Evolutionary conservation across 2,329 filamentous ascomycete genomes (phyloP), one percentile per base, ranked within the genome.

Genomic region (Aurifilum marmelostoma): DNA sequence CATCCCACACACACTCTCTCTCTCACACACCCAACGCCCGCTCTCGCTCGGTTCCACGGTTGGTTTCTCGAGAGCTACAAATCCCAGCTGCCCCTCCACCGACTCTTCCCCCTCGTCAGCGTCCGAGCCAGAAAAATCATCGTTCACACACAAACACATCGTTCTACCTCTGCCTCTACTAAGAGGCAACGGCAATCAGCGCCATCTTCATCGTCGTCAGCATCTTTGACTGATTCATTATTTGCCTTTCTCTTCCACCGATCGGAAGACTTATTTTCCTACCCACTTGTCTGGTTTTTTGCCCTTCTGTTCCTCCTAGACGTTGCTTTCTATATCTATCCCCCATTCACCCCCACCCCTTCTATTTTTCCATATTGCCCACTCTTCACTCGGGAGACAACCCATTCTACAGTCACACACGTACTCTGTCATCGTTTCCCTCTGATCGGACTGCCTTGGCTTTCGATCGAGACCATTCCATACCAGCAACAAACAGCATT

Each of bases 61-160:
- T 52, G 65, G 11, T 65, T 65, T 64, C 61, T 63, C 65, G 67
- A 63, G 65, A 66, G 70, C 65, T 71, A 71, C 70, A 70, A 70
- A 71, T 67, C 70, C 68, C 69, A 70, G 62, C 67, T 67, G 70
- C 70, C 67, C 70, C 70, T 71, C 70, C 65, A 62, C 65, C 70
- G 63, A 67, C 66, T 47, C 32, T 63, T 67, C 50, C 63, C 27
- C 56, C 43, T 63, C 56, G 67, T 64, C 70, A 67, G 61, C 70
- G 64, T 65, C 67, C 63, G 37, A 70, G 64, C 43, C 43, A 47
- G 59, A 63, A 63, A 61, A 8, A 63, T 65, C 67, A 61, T 61
- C 56, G 21, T 62, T 29, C 43, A 52, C 43, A 54, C 24, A 68
- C 62, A 37, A 4, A 68, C 62, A 60, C 59, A 43, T 43, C 62